A percentile compares a stretch with the other conserved stretches of the same genome.
phyloP scores from a whole-genome alignment of 2,329 filamentous ascomycete genomes.

The Biscogniauxia mediterranea region DNA sequence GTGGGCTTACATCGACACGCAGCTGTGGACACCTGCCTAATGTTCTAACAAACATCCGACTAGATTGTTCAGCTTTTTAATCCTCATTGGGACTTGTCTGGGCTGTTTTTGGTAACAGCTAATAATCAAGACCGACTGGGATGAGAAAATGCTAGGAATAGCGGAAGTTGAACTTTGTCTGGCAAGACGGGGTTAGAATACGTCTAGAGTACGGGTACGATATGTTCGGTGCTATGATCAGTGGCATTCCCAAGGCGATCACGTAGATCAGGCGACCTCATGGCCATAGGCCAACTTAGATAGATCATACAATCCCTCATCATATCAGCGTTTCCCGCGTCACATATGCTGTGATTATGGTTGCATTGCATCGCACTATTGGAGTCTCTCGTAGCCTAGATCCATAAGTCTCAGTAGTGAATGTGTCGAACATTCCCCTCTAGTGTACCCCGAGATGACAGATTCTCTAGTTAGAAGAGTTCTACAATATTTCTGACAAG shows the following conservation, averaged over 20 bases:
- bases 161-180: not conserved
- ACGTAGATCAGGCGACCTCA: not conserved
- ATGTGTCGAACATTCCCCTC: not conserved
- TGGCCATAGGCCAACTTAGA: not conserved
- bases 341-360: not conserved
- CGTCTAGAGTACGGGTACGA: not conserved
- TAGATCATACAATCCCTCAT: not conserved
- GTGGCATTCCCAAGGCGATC: not conserved
- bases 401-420: not conserved
- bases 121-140: not conserved
- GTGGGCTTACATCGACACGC: not conserved
- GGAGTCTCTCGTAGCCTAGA: not conserved
- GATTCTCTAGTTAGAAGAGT: too few relatives aligned
- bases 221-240: not conserved
- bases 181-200: not conserved
- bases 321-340: not conserved
- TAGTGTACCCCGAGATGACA: not conserved
- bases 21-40: not conserved
- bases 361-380: not conserved
- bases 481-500: too few relatives aligned
- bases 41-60: not conserved
- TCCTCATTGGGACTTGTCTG: not conserved
- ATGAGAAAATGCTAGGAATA: not conserved
- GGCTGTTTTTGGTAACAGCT: not conserved
- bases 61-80: not conserved